Evolutionary conservation across 352 stramenopile genomes (phyloP).

Genomic region (Pseudoperonospora humuli): DNA sequence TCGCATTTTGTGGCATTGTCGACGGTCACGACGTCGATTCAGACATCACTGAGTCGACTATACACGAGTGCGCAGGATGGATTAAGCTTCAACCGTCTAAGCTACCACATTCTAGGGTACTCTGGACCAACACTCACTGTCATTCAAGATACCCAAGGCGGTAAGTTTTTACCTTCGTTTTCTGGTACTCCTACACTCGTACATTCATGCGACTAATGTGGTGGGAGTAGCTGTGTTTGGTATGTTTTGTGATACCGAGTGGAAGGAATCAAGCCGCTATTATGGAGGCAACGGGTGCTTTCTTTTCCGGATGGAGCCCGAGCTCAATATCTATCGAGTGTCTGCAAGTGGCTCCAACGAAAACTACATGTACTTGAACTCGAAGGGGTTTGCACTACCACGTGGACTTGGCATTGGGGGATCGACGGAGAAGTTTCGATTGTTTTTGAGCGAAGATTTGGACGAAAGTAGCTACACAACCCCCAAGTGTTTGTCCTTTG

Average conservation of each 20-base stretch:
- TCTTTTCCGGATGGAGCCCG: conserved; percentile 58
- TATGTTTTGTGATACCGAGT: conserved; percentile 81
- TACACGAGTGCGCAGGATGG: conserved; percentile 79
- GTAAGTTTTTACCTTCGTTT: conserved; percentile 17
- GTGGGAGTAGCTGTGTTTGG: conserved; percentile 60
- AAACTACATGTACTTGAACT: conserved; percentile 87
- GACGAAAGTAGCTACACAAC: conserved; percentile 78
- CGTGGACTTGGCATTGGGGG: conserved; percentile 72
- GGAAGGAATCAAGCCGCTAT: conserved; percentile 73
- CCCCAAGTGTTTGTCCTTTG: conserved; percentile 66
- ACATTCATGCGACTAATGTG: background rate
- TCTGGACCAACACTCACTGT: conserved; percentile 59
- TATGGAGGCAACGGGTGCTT: conserved; percentile 81
- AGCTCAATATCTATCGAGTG: conserved; percentile 56
- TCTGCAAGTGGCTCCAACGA: conserved; percentile 34
- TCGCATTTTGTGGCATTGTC: conserved; percentile 62
- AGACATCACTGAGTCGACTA: conserved; percentile 49
- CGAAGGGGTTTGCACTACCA: conserved; percentile 67
- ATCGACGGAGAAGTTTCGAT: conserved; percentile 58
- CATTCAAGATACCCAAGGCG: conserved; percentile 60
- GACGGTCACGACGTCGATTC: conserved; percentile 43
- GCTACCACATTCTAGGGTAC: conserved; percentile 78
- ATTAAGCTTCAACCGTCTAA: conserved; percentile 77
- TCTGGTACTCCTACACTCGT: background rate
- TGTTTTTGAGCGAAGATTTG: conserved; percentile 82